Evolutionary conservation across 768 basidiomycete species (phyloP), one percentile per base, ranked within the genome.

Genomic region (Lentinula edodes): DNA sequence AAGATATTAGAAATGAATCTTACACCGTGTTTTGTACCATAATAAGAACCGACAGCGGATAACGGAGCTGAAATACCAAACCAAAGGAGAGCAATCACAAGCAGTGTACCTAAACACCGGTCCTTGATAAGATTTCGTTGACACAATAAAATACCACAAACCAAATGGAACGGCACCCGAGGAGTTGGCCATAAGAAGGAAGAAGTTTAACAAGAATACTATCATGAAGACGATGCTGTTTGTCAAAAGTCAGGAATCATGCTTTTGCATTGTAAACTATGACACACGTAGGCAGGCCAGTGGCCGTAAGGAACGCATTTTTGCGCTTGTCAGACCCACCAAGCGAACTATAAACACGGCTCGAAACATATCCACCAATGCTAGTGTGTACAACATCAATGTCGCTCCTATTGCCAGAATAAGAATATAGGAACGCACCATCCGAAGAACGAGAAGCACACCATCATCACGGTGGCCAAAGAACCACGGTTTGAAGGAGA

Each of bases 161-260:
- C 95, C 93, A 71, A 98, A 96, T 3, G 96, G 96, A 46, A 99
- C 93, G 10, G 96, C 96, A 8, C 96, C 96, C 5, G 95, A 96
- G 1, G 95, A 95, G 3, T 87, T 87, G 15, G 91, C 89, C 2
- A 82, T 76, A 61, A 98, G 77, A 23, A 98, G 84, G 80, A 95
- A 92, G 35, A 97, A 79, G 70, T 98, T 92, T 61, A 98, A 82
- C n/a, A 95, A 72, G 76, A 95, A 95, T 53, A 98, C 88, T 61
- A 93, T 70, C 20, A 83, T 74, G 72, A 98, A 98, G 50, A 98
- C 85, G 64, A 90, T 68, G 10, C 93, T 95, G 70, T 1, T 18
- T 43, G 57, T 23, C 10, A 8, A 3, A 8, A 3, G 48, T 68
- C 57, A 69, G 60, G 39, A 38, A 52, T 23, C 61, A 48, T 64